A percentile compares a stretch with the other conserved stretches of the same genome.
Evolutionary conservation across 441 rosid genomes (phyloP).

Genomic region (Theobroma grandiflorum): DNA sequence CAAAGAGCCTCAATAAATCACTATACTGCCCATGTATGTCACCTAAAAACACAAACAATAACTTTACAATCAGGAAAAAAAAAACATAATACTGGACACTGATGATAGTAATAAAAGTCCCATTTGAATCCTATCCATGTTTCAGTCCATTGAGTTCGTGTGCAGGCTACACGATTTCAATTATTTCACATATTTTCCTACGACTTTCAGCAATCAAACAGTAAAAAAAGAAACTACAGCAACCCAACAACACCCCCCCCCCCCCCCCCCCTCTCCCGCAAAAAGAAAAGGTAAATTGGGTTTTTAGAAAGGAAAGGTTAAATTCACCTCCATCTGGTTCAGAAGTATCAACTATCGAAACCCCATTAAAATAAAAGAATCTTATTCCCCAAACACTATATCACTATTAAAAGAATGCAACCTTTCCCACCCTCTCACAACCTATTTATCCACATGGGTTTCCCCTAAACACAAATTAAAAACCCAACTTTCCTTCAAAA

Average conservation of each 20-base stretch:
- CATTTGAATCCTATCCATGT: background rate
- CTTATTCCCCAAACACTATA: constrained; percentile 5
- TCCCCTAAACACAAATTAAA: background rate
- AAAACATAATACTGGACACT: background rate
- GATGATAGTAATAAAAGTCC: background rate
- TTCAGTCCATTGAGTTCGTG: background rate
- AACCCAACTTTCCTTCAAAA: background rate
- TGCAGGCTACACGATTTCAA: background rate
- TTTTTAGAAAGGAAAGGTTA: background rate
- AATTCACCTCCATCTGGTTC: background rate
- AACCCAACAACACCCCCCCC: background rate
- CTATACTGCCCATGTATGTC: constrained; percentile 95
- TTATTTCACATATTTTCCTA: background rate
- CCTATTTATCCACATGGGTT: background rate
- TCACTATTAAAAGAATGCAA: background rate
- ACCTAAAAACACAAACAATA: constrained; percentile 53
- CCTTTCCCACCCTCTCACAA: background rate
- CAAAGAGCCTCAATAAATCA: constrained; percentile 90
- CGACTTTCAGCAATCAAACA: constrained; percentile 31
- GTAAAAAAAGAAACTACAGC: background rate
- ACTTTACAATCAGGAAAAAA: constrained; percentile 14
- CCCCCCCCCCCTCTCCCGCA: too few relatives aligned
- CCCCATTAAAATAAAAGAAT: constrained; percentile 17
- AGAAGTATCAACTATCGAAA: constrained; percentile 6
- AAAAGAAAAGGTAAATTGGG: background rate